A percentile compares a stretch with the other conserved stretches of the same genome.
phyloP scores from a whole-genome alignment of 352 stramenopile genomes.

The Phytophthora aleatoria region DNA sequence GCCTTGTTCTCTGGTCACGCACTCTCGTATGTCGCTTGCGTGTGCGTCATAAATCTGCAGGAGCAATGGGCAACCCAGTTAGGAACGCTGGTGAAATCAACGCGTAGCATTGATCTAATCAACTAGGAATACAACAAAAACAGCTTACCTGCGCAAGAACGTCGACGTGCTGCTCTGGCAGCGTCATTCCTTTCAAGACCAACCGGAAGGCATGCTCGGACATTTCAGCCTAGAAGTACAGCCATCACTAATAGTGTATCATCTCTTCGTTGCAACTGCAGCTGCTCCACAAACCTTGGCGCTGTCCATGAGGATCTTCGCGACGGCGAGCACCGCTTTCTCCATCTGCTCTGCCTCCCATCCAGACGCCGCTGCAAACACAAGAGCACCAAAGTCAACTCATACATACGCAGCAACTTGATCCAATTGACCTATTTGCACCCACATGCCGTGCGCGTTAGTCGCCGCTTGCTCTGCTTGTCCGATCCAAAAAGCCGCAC shows the following conservation, averaged over 20 bases:
- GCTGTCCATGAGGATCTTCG: constrained; percentile 79
- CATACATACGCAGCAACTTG: neutral
- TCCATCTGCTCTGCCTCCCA: constrained; percentile 67
- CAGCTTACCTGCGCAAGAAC: constrained; percentile 46
- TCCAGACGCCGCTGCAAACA: constrained; percentile 49
- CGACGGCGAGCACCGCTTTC: constrained; percentile 55
- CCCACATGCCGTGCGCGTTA: constrained; percentile 66
- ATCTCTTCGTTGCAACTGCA: neutral
- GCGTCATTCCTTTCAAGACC: constrained; percentile 50
- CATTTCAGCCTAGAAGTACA: constrained; percentile 44
- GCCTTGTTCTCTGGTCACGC: constrained; percentile 44
- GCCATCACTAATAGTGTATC: neutral
- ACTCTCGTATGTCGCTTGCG: constrained; percentile 53
- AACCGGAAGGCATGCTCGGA: constrained; percentile 44
- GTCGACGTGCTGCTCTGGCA: constrained; percentile 48
- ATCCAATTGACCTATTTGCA: neutral
- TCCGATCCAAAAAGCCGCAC: constrained; percentile 63
- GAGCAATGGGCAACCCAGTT: neutral
- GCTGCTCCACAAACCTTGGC: constrained; percentile 47
- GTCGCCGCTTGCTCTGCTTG: constrained; percentile 67
- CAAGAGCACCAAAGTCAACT: constrained; percentile 1
- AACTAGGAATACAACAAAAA: neutral
- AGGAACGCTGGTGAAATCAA: neutral
- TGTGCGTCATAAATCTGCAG: constrained; percentile 58
- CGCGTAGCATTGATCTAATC: too few relatives aligned